A percentile compares a stretch with the other conserved stretches of the same genome.
These are phyloP conservation scores for Amylocarpus encephaloides DNA, from an alignment of 2,329 filamentous ascomycete species.

Conservation along the genomic window DNA sequence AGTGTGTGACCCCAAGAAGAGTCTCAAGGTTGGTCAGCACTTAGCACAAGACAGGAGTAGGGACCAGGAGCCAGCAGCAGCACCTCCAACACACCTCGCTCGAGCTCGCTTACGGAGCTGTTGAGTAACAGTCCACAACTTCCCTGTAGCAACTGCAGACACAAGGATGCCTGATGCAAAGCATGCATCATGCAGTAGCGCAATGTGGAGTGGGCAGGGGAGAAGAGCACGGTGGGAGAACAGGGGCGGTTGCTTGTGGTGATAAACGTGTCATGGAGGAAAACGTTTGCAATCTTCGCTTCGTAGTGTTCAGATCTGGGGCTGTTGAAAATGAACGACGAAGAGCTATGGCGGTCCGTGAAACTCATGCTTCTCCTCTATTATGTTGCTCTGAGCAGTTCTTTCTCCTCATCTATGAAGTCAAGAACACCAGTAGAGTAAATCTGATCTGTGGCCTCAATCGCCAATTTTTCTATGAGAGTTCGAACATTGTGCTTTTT, in stretches of 20 bases:
- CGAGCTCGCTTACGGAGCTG: not conserved
- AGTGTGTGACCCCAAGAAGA: too few species aligned
- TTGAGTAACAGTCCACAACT: constrained; percentile 2
- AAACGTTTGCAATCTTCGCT: not conserved
- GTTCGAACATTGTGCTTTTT: not conserved
- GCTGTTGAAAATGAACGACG: not conserved
- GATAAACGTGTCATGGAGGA: not conserved
- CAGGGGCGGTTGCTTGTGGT: not conserved
- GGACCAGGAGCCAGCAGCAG: not conserved
- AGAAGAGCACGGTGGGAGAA: not conserved
- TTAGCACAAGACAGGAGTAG: not conserved
- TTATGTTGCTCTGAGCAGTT: constrained; percentile 5
- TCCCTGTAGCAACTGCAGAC: not conserved
- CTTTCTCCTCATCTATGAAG: constrained; percentile 5
- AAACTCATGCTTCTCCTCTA: constrained; percentile 5
- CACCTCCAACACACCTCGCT: not conserved
- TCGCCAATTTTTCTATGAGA: constrained; percentile 5
- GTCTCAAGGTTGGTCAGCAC: not conserved
- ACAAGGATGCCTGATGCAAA: constrained; percentile 3
- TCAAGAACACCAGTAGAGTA: not conserved
- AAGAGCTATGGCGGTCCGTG: not conserved
- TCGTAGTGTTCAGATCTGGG: not conserved
- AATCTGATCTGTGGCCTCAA: not conserved
- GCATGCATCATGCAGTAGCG: constrained; percentile 8
- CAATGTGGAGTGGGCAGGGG: constrained; percentile 5